These are phyloP conservation scores for Escovopsis sp. DNA, from an alignment of 2,329 filamentous ascomycete species.

Conservation along the genomic window DNA sequence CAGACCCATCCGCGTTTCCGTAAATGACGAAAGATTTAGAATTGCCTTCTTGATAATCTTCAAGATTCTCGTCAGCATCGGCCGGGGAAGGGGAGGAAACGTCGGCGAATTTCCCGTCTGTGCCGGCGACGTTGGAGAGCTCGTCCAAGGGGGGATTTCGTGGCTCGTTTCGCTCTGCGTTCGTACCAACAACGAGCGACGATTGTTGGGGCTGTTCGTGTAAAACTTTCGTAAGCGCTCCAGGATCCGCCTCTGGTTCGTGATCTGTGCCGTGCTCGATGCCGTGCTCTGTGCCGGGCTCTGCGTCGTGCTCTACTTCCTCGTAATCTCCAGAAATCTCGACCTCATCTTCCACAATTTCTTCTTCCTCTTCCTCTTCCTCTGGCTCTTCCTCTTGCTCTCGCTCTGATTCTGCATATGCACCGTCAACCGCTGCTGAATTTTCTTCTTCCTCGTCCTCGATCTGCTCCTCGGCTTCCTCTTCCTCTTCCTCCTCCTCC, in stretches of 20 bases:
- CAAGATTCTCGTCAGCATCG: slow-evolving; percentile 12
- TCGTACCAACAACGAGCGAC: not conserved
- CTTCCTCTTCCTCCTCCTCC: not conserved
- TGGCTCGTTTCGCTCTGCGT: not conserved
- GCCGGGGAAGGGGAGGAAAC: slow-evolving; percentile 11
- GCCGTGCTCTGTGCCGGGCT: slow-evolving; percentile 3
- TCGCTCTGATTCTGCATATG: slow-evolving; percentile 9
- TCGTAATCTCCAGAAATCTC: slow-evolving; percentile 8
- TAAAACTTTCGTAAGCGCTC: not conserved
- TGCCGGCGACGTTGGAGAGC: slow-evolving; percentile 4
- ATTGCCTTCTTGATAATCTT: slow-evolving; percentile 13
- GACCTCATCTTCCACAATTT: slow-evolving; percentile 2
- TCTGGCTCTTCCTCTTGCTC: slow-evolving; percentile 7
- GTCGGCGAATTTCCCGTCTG: slow-evolving; percentile 13
- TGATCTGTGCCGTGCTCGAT: slow-evolving; percentile 7
- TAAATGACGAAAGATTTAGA: slow-evolving; percentile 12
- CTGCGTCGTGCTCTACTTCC: slow-evolving; percentile 5
- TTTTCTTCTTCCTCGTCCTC: not conserved
- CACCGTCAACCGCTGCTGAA: slow-evolving; percentile 5
- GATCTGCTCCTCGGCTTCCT: slow-evolving; percentile 4
- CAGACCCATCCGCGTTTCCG: slow-evolving; percentile 12
- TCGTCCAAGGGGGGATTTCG: not conserved
- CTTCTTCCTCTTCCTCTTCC: slow-evolving; percentile 1
- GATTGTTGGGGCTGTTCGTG: slow-evolving; percentile 1
- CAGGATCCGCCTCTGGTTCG: not conserved